Evolutionary conservation across 129 eudicot species (phyloP).

Genomic region (Oenanthe sinensis): DNA sequence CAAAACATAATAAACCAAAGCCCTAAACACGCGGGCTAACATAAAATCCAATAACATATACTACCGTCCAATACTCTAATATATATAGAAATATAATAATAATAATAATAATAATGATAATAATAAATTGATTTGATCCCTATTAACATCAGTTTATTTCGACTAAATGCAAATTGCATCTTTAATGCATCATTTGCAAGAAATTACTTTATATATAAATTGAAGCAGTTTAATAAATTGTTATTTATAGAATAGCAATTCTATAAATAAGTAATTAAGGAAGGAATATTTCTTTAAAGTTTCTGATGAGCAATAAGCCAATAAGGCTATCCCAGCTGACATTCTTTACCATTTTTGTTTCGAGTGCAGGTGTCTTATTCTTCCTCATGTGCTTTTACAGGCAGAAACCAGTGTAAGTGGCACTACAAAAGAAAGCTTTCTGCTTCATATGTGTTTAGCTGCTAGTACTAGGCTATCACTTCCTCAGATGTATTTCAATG

Average conservation of each 20-base stretch:
- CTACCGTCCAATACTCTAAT: too few relatives aligned
- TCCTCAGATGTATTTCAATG: neutral
- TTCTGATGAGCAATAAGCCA: neutral
- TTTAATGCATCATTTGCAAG: neutral
- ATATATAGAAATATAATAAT: too few relatives aligned
- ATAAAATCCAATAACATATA: too few relatives aligned
- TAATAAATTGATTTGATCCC: too few relatives aligned
- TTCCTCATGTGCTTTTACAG: slow-evolving; percentile 52
- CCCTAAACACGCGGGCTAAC: too few relatives aligned
- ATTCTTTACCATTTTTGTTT: neutral
- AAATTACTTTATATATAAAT: neutral
- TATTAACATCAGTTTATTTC: neutral
- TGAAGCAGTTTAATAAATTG: neutral
- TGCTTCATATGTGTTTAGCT: slow-evolving; percentile 1
- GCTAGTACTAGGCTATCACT: neutral
- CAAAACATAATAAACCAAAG: too few relatives aligned
- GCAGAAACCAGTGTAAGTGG: slow-evolving; percentile 60
- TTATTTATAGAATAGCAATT: neutral
- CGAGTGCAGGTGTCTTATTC: slow-evolving; percentile 57
- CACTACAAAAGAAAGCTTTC: too few relatives aligned
- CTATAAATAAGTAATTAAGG: neutral
- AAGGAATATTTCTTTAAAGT: neutral
- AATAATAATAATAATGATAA: too few relatives aligned
- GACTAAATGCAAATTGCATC: neutral
- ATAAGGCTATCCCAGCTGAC: neutral